phyloP scores from a whole-genome alignment of 179 eudicot genomes.

The Sideroxylon spinosum region DNA sequence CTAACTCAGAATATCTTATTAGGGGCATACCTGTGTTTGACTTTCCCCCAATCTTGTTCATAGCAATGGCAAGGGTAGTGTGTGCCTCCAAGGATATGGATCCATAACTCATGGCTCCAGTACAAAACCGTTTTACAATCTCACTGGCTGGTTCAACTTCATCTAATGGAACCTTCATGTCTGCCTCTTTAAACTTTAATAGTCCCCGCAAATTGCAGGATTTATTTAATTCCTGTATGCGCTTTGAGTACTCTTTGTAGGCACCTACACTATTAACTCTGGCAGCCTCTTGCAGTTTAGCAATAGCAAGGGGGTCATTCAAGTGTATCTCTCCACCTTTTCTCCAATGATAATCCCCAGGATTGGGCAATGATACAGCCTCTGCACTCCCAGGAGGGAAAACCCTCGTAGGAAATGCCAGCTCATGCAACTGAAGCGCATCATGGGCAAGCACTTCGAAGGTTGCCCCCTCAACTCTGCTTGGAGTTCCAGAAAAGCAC shows the following conservation, averaged over 20 bases:
- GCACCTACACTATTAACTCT: slow-evolving; percentile 82
- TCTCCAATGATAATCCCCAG: slow-evolving; percentile 99
- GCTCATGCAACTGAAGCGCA: slow-evolving; percentile 68
- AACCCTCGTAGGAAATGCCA: slow-evolving; percentile 73
- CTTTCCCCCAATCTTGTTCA: slow-evolving; percentile 95
- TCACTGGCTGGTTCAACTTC: slow-evolving; percentile 95
- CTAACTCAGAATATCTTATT: neutral
- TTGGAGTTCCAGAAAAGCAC: slow-evolving; percentile 90
- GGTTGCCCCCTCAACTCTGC: slow-evolving; percentile 98
- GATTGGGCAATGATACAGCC: slow-evolving; percentile 86
- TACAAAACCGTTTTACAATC: slow-evolving; percentile 93
- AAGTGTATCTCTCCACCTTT: slow-evolving; percentile 92
- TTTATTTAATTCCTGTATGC: slow-evolving; percentile 79
- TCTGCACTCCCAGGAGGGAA: slow-evolving; percentile 90
- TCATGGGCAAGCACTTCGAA: slow-evolving; percentile 84
- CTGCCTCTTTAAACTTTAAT: slow-evolving; percentile 71
- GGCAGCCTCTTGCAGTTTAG: slow-evolving; percentile 97
- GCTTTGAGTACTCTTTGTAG: slow-evolving; percentile 91
- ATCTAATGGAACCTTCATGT: slow-evolving; percentile 62
- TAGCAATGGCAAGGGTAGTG: slow-evolving; percentile 83
- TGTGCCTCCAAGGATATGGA: slow-evolving; percentile 97
- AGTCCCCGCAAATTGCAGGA: slow-evolving; percentile 86
- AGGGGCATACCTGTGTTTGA: slow-evolving; percentile 76
- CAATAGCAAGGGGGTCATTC: slow-evolving; percentile 93
- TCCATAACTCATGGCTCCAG: slow-evolving; percentile 99